phyloP scores from a whole-genome alignment of 306 rosid genomes.

The Ammopiptanthus mongolicus region DNA sequence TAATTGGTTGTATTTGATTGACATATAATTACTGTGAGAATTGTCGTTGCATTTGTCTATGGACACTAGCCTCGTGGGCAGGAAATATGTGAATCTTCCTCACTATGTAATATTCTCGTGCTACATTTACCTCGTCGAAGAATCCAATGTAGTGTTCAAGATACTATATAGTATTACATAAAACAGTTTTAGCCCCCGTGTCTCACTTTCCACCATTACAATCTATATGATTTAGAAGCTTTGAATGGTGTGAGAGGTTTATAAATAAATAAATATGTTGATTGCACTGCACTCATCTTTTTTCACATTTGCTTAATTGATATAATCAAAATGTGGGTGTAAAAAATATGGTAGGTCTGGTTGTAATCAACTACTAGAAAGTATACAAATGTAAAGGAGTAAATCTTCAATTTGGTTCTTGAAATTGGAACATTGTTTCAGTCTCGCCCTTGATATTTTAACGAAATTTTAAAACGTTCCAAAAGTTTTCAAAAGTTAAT shows the following conservation, averaged over 20 bases:
- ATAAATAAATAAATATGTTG: neutral
- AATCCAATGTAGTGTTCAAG: neutral
- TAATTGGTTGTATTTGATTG: conserved; percentile 14
- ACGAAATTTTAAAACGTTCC: too few relatives aligned
- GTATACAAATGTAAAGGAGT: too few relatives aligned
- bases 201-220: neutral
- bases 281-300: too few relatives aligned
- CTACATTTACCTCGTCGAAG: neutral
- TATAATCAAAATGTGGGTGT: too few relatives aligned
- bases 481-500: too few relatives aligned
- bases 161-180: neutral
- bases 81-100: neutral
- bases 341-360: too few relatives aligned
- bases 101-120: conserved; percentile 1
- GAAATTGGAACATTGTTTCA: too few relatives aligned
- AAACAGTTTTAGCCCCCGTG: neutral
- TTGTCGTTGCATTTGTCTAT: conserved; percentile 8
- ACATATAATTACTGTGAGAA: conserved; percentile 2
- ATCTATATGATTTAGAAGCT: neutral
- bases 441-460: too few relatives aligned
- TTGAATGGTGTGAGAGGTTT: too few relatives aligned
- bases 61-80: conserved; percentile 10
- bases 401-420: too few relatives aligned
- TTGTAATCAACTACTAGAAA: too few relatives aligned
- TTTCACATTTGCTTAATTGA: too few relatives aligned